Conservation (phyloP, 257 asterid species). For the Penstemon eatonii region DNA sequence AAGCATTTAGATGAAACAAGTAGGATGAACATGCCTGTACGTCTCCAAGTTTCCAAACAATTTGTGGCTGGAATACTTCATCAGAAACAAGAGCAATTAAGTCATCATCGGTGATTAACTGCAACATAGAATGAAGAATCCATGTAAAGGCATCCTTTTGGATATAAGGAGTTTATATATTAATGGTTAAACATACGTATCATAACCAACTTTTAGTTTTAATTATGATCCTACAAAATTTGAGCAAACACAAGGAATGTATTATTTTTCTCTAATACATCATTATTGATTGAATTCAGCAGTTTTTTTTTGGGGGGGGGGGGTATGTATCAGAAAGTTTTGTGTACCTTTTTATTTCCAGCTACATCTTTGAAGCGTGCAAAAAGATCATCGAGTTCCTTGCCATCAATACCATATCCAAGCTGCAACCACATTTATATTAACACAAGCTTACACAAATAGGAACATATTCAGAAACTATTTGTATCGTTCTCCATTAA, state of each 20-base stretch:
- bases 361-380: conserved; percentile 91
- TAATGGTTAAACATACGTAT: neutral
- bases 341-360: conserved; percentile 82
- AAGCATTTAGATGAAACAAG: conserved; percentile 11
- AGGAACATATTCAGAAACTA: conserved; percentile 15
- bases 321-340: conserved; percentile 6
- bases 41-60: conserved; percentile 75
- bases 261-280: neutral
- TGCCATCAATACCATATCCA: conserved; percentile 82
- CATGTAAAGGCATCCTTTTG: conserved; percentile 1
- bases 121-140: conserved; percentile 25
- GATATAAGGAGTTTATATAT: neutral
- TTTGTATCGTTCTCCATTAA: conserved; percentile 8
- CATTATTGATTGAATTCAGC: neutral
- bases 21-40: conserved; percentile 57
- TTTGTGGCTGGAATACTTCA: conserved; percentile 86
- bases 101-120: conserved; percentile 79
- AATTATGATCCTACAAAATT: neutral
- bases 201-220: neutral
- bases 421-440: conserved; percentile 52
- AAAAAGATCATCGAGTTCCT: conserved; percentile 87
- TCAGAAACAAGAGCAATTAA: conserved; percentile 77
- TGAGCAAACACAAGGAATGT: neutral
- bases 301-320: neutral
- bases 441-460: conserved; percentile 23